Base-by-base conservation (phyloP, 2,329 filamentous ascomycete genomes). In the Chaetomium sp. region DNA sequence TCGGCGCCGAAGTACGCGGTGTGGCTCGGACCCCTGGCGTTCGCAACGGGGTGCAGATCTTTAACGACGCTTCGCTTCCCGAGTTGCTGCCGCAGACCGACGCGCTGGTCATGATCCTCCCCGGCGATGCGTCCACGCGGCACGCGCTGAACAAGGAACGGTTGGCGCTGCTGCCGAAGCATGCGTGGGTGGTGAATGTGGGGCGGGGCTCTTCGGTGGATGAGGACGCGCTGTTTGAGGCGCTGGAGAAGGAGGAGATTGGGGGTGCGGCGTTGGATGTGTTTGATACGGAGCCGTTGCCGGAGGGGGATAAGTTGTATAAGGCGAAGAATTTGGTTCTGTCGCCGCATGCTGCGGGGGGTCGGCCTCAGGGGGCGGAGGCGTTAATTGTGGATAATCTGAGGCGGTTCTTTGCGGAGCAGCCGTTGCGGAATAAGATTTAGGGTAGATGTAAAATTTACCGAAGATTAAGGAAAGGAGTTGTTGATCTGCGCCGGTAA, bases 81-180 rank as follows among this genome's bases (percentile, higher is more conserved):
- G 70, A 78, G 59, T 68, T 85, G 36, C 73, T 86, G 38, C 71
- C 76, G 36, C 64, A 76, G 66, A 84, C 82, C 0, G 83, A 86
- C 63, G 83, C 81, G 0, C 72, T 86, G n/a, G 81, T 86, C 62
- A 85, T 86, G 82, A 85, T 85, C 59, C 72, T 85, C 6, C 82
- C 82, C 0, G 82, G 82, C 0, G 76, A 76, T 38, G 78, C 77
- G 7, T 71, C 74, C n/a, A 85, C 82, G 33, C 71, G 70, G 38
- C 70, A 85, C 62, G 80, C 73, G 1, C 73, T 85, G 57, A 80
- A 79, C 61, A 74, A 72, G 34, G 78, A 81, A 67, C 68, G 79
- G 6, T 65, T 85, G 45, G 71, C 69, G 60, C 65, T 76, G 46
- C 69, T 85, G 58, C 81, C 82, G 40, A 76, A 75, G 60, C 82